Evolutionary conservation across 2,329 filamentous ascomycete species (phyloP).

Genomic region (Epichloe elymi): DNA sequence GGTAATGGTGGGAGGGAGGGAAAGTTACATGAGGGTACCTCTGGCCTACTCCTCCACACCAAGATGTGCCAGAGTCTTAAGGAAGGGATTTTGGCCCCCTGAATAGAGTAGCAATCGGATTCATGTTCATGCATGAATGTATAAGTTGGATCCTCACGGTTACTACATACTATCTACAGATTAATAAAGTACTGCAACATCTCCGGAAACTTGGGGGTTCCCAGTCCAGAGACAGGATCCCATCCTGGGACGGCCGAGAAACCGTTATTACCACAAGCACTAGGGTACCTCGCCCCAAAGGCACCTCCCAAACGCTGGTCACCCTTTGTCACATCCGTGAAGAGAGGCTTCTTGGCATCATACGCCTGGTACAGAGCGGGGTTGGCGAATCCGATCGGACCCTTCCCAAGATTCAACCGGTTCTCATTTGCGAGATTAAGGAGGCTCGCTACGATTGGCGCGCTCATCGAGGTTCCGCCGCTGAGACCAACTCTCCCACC

Average conservation of each 20-base stretch:
- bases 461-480: conserved; percentile 34
- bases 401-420: conserved; percentile 16
- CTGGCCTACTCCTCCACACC: too few relatives aligned
- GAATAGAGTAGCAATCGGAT: too few relatives aligned
- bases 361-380: conserved; percentile 15
- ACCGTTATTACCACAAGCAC: conserved; percentile 9
- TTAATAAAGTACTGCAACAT: conserved; percentile 30
- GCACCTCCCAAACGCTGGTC: conserved; percentile 10
- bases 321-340: conserved; percentile 8
- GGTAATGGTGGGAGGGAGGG: too few relatives aligned
- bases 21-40: too few relatives aligned
- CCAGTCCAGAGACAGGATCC: conserved; percentile 11
- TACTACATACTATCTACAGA: not conserved
- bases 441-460: conserved; percentile 22
- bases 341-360: conserved; percentile 5
- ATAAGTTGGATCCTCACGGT: too few relatives aligned
- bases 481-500: conserved; percentile 28
- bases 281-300: conserved; percentile 1
- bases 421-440: conserved; percentile 20
- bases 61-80: too few relatives aligned
- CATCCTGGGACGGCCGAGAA: conserved; percentile 11
- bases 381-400: conserved; percentile 21
- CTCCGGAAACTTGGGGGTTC: conserved; percentile 8
- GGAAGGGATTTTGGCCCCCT: too few relatives aligned
- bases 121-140: too few relatives aligned